A percentile compares a stretch with the other conserved stretches of the same genome.
Evolutionary conservation across 345 rosid species (phyloP).

Genomic region (Angophora floribunda): DNA sequence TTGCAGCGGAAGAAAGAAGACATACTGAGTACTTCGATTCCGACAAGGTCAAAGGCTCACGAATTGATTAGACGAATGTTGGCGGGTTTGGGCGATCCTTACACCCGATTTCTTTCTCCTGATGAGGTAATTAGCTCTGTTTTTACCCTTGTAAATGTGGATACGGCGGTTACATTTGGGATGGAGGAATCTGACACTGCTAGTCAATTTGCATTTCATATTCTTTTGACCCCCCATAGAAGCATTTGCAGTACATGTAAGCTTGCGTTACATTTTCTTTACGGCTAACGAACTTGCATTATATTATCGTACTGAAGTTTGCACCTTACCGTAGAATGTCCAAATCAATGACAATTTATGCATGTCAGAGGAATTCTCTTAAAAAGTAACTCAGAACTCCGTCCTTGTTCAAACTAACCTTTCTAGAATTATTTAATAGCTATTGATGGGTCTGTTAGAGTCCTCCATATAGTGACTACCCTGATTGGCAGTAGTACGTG

Average conservation of each 20-base stretch:
- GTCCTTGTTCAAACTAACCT: neutral
- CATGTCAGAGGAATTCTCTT: neutral
- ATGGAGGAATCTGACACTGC: neutral
- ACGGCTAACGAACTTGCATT: neutral
- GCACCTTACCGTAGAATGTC: neutral
- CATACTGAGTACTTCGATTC: constrained; percentile 42
- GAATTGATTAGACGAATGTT: constrained; percentile 71
- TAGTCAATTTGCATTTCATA: neutral
- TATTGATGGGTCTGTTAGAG: neutral
- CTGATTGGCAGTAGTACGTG: neutral
- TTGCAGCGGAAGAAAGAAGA: constrained; percentile 61
- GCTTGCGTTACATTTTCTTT: neutral
- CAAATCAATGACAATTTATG: neutral
- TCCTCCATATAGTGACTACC: neutral
- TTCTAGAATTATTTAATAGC: neutral
- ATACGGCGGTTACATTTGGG: neutral
- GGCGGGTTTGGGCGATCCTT: constrained; percentile 77
- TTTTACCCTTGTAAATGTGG: neutral
- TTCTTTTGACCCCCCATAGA: neutral
- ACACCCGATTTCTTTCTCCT: constrained; percentile 84
- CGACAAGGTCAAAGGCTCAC: constrained; percentile 73
- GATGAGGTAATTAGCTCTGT: constrained; percentile 43
- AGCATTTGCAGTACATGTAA: neutral
- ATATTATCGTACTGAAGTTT: neutral
- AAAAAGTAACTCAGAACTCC: neutral